Base-by-base conservation (phyloP, 2,329 filamentous ascomycete species). In the Arthrobotrys entomopaga region DNA sequence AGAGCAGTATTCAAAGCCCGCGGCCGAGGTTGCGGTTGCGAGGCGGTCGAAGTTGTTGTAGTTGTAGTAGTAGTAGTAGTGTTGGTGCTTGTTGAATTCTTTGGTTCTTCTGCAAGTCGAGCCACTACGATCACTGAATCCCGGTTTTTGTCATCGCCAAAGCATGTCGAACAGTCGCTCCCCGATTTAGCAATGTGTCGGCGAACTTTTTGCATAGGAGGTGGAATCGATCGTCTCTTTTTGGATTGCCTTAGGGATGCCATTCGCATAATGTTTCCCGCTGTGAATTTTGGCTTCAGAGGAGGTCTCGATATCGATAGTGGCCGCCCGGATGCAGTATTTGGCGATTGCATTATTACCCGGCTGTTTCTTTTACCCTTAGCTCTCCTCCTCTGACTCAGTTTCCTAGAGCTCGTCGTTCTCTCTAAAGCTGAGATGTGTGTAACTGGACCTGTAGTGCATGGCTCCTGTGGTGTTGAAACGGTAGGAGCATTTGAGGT, bases 141-240 rank as follows among this genome's bases (percentile, higher is more conserved):
- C 34, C 69, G 48, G 34, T 73, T 73, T 20, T 63, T 66, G 22
- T 73, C 69, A 26, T 73, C 69, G 15, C 69, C 61, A 40, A 73
- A 73, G 34, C 69, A 73, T 52, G 61, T 73, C n/a, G 69, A 73
- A 16, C 69, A 73, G 50, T 73, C 69, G 50, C 69, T 73, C 10
- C 63, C 61, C 4, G 69, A 60, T 42, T 66, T 73, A 20, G 61
- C 69, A 20, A 73, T 73, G 20, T 73, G 69, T 34, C 69, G 69
- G 15, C 69, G 69, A 29, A 73, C 61, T 29, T 57, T 46, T 29
- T 60, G 49, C 11, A 38, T 42, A n/a, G 61, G 61, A 26, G 61
- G 61, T 10, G 54, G 69, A 24, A 73, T 66, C 7, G 69, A 73
- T 10, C 69, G 48, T 48, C 69, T 66, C 50, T 70, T 70, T 16